These are phyloP conservation scores for Debaryomyces sp. DNA, from an alignment of 1,139 yeast genomes.

Conservation along the genomic window DNA sequence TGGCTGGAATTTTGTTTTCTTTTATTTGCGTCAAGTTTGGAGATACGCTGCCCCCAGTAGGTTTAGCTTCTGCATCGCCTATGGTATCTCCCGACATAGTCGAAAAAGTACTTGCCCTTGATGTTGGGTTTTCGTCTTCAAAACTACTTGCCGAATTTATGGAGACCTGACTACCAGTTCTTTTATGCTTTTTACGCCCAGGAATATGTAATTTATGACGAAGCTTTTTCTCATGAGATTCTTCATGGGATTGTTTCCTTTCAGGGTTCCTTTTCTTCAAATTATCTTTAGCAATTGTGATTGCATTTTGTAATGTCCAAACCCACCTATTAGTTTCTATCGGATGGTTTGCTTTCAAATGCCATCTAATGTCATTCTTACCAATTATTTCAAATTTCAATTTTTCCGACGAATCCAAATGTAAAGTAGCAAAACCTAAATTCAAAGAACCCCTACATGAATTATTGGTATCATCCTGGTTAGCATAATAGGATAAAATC, in stretches of 20 bases:
- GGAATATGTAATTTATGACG: constrained; percentile 28
- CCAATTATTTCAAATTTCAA: constrained; percentile 85
- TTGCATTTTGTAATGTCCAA: constrained; percentile 92
- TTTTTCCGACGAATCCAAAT: constrained; percentile 89
- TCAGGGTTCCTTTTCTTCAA: constrained; percentile 35
- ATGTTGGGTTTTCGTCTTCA: constrained; percentile 26
- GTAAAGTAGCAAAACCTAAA: constrained; percentile 78
- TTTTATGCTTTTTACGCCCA: constrained; percentile 40
- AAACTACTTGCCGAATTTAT: constrained; percentile 31
- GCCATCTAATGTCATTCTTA: constrained; percentile 75
- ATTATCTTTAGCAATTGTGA: constrained; percentile 79
- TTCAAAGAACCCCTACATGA: constrained; percentile 90
- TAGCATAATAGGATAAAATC: constrained; percentile 81
- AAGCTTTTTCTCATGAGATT: constrained; percentile 15
- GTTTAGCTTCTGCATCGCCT: background rate
- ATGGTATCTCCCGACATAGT: constrained; percentile 7
- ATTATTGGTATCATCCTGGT: constrained; percentile 87
- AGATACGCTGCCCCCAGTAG: constrained; percentile 12
- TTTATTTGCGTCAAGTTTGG: constrained; percentile 7
- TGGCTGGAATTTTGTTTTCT: constrained; percentile 7
- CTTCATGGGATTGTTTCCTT: constrained; percentile 10
- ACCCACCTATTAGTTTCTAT: constrained; percentile 98
- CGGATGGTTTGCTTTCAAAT: constrained; percentile 89
- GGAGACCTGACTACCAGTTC: constrained; percentile 37
- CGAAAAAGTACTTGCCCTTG: constrained; percentile 23